A percentile compares a stretch with the other conserved stretches of the same genome.
Evolutionary conservation across 441 rosid genomes (phyloP).

Genomic region (Pelargonium myrrhifolium): DNA sequence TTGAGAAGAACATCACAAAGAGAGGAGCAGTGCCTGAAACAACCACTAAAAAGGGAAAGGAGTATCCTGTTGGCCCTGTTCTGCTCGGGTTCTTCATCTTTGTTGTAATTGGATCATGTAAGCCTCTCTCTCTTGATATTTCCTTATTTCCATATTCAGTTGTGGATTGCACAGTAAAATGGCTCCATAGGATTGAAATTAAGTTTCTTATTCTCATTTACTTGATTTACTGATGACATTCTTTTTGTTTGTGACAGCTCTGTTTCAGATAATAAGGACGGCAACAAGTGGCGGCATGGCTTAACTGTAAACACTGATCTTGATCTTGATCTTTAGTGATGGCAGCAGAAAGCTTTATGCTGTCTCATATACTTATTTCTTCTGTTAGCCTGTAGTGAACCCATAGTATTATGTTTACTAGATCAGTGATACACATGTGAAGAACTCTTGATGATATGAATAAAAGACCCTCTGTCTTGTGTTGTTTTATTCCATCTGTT

Average conservation of each 20-base stretch:
- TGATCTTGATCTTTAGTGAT: slow-evolving; percentile 5
- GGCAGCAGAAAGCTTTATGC: slow-evolving; percentile 13
- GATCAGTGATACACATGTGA: slow-evolving; percentile 14
- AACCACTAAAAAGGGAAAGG: slow-evolving; percentile 65
- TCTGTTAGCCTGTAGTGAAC: slow-evolving; percentile 25
- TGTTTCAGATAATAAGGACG: slow-evolving; percentile 92
- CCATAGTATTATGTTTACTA: slow-evolving; percentile 12
- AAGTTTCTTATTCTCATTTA: neutral
- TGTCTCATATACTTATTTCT: slow-evolving; percentile 2
- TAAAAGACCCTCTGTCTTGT: slow-evolving; percentile 13
- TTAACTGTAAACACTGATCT: slow-evolving; percentile 20
- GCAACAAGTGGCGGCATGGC: slow-evolving; percentile 86
- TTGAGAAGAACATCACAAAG: slow-evolving; percentile 71
- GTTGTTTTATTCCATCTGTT: neutral
- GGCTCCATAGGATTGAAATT: too few relatives aligned
- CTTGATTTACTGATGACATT: slow-evolving; percentile 11
- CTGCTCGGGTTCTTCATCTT: slow-evolving; percentile 84
- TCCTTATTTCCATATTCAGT: neutral
- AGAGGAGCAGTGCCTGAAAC: slow-evolving; percentile 82
- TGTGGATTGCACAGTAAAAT: neutral
- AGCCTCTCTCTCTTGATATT: slow-evolving; percentile 19
- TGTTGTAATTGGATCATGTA: slow-evolving; percentile 87
- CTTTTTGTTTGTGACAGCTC: slow-evolving; percentile 40
- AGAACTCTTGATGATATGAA: slow-evolving; percentile 14
- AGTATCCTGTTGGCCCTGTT: slow-evolving; percentile 76